Conservation (phyloP, 2,329 filamentous ascomycete species). For the Cladophialophora chaetospira region DNA sequence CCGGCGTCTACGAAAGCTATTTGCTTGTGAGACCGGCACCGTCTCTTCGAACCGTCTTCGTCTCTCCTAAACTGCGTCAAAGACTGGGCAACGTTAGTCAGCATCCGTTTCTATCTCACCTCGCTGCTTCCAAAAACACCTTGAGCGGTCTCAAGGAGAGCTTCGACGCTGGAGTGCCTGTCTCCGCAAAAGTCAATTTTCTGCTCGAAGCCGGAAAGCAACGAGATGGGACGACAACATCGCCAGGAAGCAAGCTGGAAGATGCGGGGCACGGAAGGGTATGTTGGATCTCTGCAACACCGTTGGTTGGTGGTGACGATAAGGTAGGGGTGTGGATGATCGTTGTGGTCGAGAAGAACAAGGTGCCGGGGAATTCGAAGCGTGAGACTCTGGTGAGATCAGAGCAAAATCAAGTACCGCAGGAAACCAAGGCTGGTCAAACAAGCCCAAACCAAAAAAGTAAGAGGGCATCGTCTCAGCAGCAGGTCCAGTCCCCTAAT, state of each 20-base stretch:
- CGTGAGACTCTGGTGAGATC: background rate
- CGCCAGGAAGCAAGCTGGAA: slow-evolving; percentile 23
- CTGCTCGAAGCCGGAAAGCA: slow-evolving; percentile 31
- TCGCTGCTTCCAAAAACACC: slow-evolving; percentile 44
- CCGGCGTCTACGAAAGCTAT: slow-evolving; percentile 38
- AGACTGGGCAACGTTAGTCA: slow-evolving; percentile 38
- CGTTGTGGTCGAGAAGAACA: slow-evolving; percentile 45
- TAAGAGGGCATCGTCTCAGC: background rate
- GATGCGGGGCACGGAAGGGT: slow-evolving; percentile 25
- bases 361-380: slow-evolving; percentile 5
- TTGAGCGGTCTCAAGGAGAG: slow-evolving; percentile 44
- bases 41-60: slow-evolving; percentile 39
- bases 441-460: slow-evolving; percentile 2
- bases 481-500: background rate
- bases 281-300: slow-evolving; percentile 50
- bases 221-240: slow-evolving; percentile 23
- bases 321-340: slow-evolving; percentile 52
- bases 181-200: slow-evolving; percentile 49
- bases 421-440: background rate
- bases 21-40: slow-evolving; percentile 36
- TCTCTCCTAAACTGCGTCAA: slow-evolving; percentile 37
- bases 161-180: slow-evolving; percentile 41
- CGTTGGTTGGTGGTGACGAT: slow-evolving; percentile 46
- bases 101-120: slow-evolving; percentile 46
- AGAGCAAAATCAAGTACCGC: background rate